A percentile compares a stretch with the other conserved stretches of the same genome.
Conservation (phyloP, 306 rosid genomes). For the Crotalaria pallida region DNA sequence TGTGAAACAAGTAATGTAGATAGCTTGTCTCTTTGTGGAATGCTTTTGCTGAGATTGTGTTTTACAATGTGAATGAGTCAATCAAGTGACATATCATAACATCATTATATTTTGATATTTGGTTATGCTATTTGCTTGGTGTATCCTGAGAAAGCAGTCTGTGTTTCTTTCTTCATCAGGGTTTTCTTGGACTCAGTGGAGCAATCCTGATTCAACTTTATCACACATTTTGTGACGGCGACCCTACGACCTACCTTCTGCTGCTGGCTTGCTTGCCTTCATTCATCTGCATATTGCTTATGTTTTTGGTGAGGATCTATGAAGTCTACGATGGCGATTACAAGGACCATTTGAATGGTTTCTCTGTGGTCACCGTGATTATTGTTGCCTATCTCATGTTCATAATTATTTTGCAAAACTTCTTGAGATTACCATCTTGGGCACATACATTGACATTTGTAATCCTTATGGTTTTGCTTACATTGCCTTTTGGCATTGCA, state of each 20-base stretch:
- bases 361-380: constrained; percentile 49
- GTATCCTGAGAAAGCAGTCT: not conserved
- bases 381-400: constrained; percentile 64
- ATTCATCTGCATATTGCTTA: constrained; percentile 35
- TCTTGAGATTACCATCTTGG: constrained; percentile 47
- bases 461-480: constrained; percentile 49
- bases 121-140: not conserved
- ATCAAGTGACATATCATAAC: not conserved
- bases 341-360: constrained; percentile 58
- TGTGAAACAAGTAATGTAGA: not conserved
- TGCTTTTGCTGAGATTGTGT: not conserved
- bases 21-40: not conserved
- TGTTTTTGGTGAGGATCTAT: constrained; percentile 67
- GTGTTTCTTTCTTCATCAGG: constrained; percentile 41
- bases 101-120: not conserved
- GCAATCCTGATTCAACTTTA: constrained; percentile 75
- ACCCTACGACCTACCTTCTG: constrained; percentile 62
- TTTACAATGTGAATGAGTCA: not conserved
- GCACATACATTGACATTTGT: constrained; percentile 26
- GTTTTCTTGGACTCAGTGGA: constrained; percentile 87
- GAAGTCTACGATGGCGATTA: constrained; percentile 30
- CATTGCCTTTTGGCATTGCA: constrained; percentile 63
- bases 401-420: constrained; percentile 46
- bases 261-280: constrained; percentile 74
- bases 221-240: constrained; percentile 43